Conservation (phyloP, 2,329 filamentous ascomycete genomes). For the Trichothecium sympodiale region DNA sequence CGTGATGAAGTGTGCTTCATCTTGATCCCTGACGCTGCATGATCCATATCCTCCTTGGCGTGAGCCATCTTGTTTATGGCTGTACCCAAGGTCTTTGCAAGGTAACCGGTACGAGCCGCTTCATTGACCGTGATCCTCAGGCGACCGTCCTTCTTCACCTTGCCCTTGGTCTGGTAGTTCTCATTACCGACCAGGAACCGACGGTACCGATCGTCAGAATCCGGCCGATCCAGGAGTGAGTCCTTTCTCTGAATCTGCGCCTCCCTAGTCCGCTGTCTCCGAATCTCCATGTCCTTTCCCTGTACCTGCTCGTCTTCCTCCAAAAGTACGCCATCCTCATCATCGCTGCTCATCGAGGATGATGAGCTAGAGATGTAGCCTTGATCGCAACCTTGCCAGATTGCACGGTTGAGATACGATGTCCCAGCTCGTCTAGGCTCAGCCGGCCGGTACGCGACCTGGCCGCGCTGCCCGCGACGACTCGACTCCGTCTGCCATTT, state of each 20-base stretch:
- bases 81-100: slow-evolving; percentile 62
- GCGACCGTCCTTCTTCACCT: slow-evolving; percentile 57
- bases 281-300: not conserved
- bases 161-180: slow-evolving; percentile 52
- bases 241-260: slow-evolving; percentile 3
- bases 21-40: not conserved
- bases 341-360: not conserved
- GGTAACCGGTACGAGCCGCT: slow-evolving; percentile 55
- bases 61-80: slow-evolving; percentile 33
- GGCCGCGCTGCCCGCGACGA: not conserved
- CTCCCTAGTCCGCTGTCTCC: slow-evolving; percentile 3
- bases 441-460: slow-evolving; percentile 3
- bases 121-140: slow-evolving; percentile 64
- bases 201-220: slow-evolving; percentile 14
- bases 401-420: slow-evolving; percentile 16
- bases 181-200: slow-evolving; percentile 51
- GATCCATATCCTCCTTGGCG: slow-evolving; percentile 2
- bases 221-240: slow-evolving; percentile 2
- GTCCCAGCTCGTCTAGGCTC: slow-evolving; percentile 14
- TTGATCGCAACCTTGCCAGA: slow-evolving; percentile 9
- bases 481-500: slow-evolving; percentile 1
- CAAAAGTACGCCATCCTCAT: not conserved
- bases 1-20: slow-evolving; percentile 3
- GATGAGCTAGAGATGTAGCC: slow-evolving; percentile 11
- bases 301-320: not conserved